Conservation (phyloP, 2,329 filamentous ascomycete genomes). For the Chrysosphaeria jannelii region DNA sequence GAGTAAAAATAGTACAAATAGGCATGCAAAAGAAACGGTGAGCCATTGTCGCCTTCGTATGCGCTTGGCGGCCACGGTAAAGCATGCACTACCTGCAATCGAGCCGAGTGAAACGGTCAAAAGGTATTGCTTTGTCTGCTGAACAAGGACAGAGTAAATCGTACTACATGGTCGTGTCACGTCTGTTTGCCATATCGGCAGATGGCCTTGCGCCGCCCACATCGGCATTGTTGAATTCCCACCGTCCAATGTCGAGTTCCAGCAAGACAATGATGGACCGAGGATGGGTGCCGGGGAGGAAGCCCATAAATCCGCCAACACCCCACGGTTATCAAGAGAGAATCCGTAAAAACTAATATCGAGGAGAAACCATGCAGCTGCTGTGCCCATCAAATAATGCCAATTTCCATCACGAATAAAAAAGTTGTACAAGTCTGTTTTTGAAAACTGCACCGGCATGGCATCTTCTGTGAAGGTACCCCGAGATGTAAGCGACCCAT, state of each 20-base stretch:
- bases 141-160: slow-evolving; percentile 19
- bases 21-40: slow-evolving; percentile 16
- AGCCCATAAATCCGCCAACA: slow-evolving; percentile 14
- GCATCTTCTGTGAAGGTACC: slow-evolving; percentile 6
- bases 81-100: slow-evolving; percentile 18
- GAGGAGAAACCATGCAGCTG: slow-evolving; percentile 20
- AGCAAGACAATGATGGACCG: slow-evolving; percentile 13
- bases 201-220: slow-evolving; percentile 10
- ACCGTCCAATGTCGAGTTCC: slow-evolving; percentile 13
- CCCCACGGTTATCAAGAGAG: slow-evolving; percentile 15
- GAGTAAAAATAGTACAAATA: slow-evolving; percentile 16
- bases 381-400: slow-evolving; percentile 14
- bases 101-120: slow-evolving; percentile 20
- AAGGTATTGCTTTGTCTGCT: slow-evolving; percentile 21
- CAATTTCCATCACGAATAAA: slow-evolving; percentile 18
- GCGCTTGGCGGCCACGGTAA: slow-evolving; percentile 16
- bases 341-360: slow-evolving; percentile 28
- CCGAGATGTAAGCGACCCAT: slow-evolving; percentile 8
- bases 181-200: slow-evolving; percentile 20
- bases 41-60: slow-evolving; percentile 18
- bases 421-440: slow-evolving; percentile 17
- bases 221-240: slow-evolving; percentile 14
- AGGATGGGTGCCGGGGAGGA: slow-evolving; percentile 10
- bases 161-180: slow-evolving; percentile 17
- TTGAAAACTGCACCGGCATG: slow-evolving; percentile 18